Percentiles rank a stretch among this genome's conserved stretches.
Conservation (phyloP, 331 rosid species). For the Rhamnella rubrinervis region DNA sequence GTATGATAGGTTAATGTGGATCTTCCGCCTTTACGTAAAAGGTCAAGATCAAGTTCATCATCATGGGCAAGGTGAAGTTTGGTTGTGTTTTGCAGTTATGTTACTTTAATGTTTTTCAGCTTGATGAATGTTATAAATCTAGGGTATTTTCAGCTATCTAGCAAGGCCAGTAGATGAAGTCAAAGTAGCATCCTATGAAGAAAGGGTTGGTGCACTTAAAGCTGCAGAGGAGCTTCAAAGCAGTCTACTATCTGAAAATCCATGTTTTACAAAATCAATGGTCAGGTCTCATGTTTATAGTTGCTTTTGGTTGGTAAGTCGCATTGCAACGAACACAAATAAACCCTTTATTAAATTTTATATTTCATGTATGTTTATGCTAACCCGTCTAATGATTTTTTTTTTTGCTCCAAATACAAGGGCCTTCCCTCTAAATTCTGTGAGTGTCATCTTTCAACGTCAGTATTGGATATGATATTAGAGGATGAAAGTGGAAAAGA, state of each 20-base stretch:
- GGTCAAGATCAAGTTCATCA: conserved; percentile 49
- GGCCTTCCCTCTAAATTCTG: conserved; percentile 68
- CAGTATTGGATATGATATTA: conserved; percentile 35
- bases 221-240: conserved; percentile 55
- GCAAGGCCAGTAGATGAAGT: conserved; percentile 71
- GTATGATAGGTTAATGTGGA: conserved; percentile 37
- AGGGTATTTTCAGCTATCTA: conserved; percentile 43
- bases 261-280: conserved; percentile 68
- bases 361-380: not conserved
- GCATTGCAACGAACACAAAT: not conserved
- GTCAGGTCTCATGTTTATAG: conserved; percentile 86
- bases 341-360: not conserved
- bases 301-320: conserved; percentile 89
- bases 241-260: conserved; percentile 44
- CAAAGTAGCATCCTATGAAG: conserved; percentile 49
- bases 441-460: conserved; percentile 53
- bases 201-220: conserved; percentile 49
- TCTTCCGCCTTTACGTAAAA: conserved; percentile 41
- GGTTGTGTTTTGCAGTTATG: not conserved
- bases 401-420: conserved; percentile 24
- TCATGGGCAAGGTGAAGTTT: conserved; percentile 56
- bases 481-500: conserved; percentile 65
- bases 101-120: conserved; percentile 9
- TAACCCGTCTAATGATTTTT: not conserved
- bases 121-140: conserved; percentile 20